phyloP scores from a whole-genome alignment of 257 asterid species.

The Solanum phureja region DNA sequence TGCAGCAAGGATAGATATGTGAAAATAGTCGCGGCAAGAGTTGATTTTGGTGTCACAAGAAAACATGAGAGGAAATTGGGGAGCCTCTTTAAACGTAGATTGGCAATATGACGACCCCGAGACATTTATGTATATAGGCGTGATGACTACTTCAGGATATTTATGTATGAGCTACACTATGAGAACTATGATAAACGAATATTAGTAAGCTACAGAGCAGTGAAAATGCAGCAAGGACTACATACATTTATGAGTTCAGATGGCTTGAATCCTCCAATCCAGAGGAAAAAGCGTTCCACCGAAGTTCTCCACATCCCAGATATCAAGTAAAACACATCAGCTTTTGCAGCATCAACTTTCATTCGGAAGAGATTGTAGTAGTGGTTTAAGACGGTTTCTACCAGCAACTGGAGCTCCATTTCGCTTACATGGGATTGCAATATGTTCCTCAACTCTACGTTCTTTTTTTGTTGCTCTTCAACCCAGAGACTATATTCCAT shows the following conservation, averaged over 20 bases:
- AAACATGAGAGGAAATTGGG: not conserved
- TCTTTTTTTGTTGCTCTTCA: slow-evolving; percentile 62
- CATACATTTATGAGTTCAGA: slow-evolving; percentile 73
- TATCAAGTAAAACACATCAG: slow-evolving; percentile 72
- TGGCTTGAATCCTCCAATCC: slow-evolving; percentile 95
- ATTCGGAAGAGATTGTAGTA: slow-evolving; percentile 60
- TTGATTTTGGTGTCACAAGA: not conserved
- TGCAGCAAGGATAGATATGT: not conserved
- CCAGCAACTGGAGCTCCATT: slow-evolving; percentile 39
- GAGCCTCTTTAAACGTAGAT: not conserved
- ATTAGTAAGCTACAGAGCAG: not conserved
- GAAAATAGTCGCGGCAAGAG: not conserved
- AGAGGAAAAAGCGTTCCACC: slow-evolving; percentile 74
- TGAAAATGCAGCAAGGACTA: slow-evolving; percentile 6
- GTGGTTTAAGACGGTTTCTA: slow-evolving; percentile 46
- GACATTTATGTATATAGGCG: not conserved
- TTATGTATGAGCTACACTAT: not conserved
- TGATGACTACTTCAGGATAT: not conserved
- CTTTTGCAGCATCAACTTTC: slow-evolving; percentile 70
- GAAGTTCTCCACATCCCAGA: slow-evolving; percentile 84
- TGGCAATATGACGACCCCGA: not conserved
- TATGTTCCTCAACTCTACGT: slow-evolving; percentile 42
- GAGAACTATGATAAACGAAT: not conserved
- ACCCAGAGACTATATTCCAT: slow-evolving; percentile 74
- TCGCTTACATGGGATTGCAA: slow-evolving; percentile 50